Conservation (phyloP, 257 asterid genomes). For the Nicotiana knightiana region DNA sequence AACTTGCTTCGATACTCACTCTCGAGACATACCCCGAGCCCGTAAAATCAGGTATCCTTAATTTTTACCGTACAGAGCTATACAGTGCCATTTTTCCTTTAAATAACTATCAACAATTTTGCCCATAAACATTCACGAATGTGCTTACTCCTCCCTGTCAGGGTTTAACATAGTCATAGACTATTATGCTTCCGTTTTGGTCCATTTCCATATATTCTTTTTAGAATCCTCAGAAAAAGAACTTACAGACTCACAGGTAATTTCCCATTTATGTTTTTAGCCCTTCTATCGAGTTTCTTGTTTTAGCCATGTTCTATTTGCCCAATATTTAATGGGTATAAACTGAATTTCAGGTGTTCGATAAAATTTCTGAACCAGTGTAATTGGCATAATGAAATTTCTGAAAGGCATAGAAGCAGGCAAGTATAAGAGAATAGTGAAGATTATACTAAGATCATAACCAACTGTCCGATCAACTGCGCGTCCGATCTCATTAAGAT, state of each 20-base stretch:
- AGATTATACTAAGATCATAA: not conserved
- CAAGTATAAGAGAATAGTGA: not conserved
- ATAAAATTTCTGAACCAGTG: not conserved
- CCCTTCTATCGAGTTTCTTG: not conserved
- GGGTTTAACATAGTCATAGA: too few species aligned
- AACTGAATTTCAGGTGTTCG: not conserved
- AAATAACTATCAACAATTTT: too few species aligned
- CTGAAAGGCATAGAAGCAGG: not conserved
- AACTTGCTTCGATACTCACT: too few species aligned
- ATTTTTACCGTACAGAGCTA: too few species aligned
- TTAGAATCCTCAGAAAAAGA: too few species aligned
- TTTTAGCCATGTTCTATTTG: too few species aligned
- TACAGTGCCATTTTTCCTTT: too few species aligned
- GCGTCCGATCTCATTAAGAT: too few species aligned
- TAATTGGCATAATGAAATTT: not conserved
- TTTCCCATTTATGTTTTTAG: not conserved
- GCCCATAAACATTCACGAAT: not conserved
- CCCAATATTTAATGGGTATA: not conserved
- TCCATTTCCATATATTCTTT: not conserved
- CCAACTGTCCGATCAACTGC: too few species aligned
- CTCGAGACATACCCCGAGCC: too few species aligned
- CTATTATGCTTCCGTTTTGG: not conserved
- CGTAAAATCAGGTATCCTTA: too few species aligned
- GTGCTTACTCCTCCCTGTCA: not conserved
- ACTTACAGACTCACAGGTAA: not conserved